Conservation (phyloP, 2,329 filamentous ascomycete species). For the Dactylellina cionopaga region DNA sequence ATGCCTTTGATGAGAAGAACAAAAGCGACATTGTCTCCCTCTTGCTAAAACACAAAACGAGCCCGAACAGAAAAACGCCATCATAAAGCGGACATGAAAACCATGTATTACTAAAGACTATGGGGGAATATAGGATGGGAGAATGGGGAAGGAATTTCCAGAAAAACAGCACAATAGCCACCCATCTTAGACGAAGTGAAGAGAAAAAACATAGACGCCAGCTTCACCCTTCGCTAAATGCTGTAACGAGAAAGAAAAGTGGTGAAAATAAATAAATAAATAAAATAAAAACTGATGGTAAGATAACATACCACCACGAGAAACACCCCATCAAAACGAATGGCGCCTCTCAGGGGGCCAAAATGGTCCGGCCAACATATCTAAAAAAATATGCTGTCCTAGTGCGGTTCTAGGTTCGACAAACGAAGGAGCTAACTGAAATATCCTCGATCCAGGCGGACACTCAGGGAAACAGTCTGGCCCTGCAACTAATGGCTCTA, state of each 20-base stretch:
- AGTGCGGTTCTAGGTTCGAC: no score
- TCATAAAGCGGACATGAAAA: neutral
- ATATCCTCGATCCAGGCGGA: no score
- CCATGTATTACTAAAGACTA: slow-evolving; percentile 13
- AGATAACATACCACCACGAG: neutral
- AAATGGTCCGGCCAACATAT: no score
- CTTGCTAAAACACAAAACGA: neutral
- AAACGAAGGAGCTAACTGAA: no score
- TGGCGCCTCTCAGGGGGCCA: neutral
- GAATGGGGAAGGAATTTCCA: slow-evolving; percentile 16
- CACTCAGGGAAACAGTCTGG: no score
- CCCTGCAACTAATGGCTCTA: no score
- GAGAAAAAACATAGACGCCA: slow-evolving; percentile 28
- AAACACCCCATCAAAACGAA: neutral
- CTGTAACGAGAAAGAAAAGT: slow-evolving; percentile 6
- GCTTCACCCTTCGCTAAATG: slow-evolving; percentile 49
- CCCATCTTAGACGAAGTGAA: no score
- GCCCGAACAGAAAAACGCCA: slow-evolving; percentile 1
- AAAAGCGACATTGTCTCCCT: no score
- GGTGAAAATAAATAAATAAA: slow-evolving; percentile 25
- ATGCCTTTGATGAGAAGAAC: neutral
- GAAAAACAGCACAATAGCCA: no score
- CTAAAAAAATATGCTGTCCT: no score
- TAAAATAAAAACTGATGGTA: slow-evolving; percentile 3
- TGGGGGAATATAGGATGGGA: neutral